Evolutionary conservation across 805 yeast species (phyloP).

Genomic region (Pichia insulana): DNA sequence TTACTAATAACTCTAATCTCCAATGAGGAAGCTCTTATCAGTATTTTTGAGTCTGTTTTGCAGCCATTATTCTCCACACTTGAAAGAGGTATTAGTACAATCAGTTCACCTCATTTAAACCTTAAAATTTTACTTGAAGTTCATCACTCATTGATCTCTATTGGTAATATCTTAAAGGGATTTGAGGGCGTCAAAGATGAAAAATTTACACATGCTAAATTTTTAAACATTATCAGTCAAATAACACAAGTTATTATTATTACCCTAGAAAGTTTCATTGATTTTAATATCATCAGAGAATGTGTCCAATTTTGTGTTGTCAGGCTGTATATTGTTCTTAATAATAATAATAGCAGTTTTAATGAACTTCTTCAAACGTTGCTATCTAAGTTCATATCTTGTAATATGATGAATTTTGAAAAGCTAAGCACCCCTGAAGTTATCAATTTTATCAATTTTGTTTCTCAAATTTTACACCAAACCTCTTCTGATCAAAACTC

Average conservation of each 20-base stretch:
- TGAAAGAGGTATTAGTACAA: slow-evolving; percentile 48
- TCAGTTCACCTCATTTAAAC: slow-evolving; percentile 24
- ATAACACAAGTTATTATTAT: slow-evolving; percentile 72
- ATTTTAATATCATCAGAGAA: slow-evolving; percentile 65
- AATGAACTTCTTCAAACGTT: slow-evolving; percentile 29
- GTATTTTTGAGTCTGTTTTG: slow-evolving; percentile 55
- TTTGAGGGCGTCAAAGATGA: slow-evolving; percentile 37
- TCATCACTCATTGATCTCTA: slow-evolving; percentile 80
- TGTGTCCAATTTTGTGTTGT: slow-evolving; percentile 83
- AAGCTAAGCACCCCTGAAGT: slow-evolving; percentile 57
- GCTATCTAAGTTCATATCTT: slow-evolving; percentile 63
- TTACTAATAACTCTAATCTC: slow-evolving; percentile 52
- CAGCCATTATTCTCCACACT: slow-evolving; percentile 68
- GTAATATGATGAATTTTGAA: slow-evolving; percentile 48
- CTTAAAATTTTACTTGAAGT: slow-evolving; percentile 54
- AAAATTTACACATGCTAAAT: slow-evolving; percentile 26
- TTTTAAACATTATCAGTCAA: slow-evolving; percentile 26
- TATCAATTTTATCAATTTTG: slow-evolving; percentile 72
- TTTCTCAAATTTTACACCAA: slow-evolving; percentile 80
- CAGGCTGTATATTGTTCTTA: slow-evolving; percentile 71
- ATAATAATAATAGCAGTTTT: slow-evolving; percentile 29
- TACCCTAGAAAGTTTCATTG: slow-evolving; percentile 67
- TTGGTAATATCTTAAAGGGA: slow-evolving; percentile 87
- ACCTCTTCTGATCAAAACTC: slow-evolving; percentile 48
- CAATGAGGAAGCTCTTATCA: slow-evolving; percentile 33